Conservation (phyloP, 1,284 basidiomycete genomes). For the Sanghuangporus baumii region DNA sequence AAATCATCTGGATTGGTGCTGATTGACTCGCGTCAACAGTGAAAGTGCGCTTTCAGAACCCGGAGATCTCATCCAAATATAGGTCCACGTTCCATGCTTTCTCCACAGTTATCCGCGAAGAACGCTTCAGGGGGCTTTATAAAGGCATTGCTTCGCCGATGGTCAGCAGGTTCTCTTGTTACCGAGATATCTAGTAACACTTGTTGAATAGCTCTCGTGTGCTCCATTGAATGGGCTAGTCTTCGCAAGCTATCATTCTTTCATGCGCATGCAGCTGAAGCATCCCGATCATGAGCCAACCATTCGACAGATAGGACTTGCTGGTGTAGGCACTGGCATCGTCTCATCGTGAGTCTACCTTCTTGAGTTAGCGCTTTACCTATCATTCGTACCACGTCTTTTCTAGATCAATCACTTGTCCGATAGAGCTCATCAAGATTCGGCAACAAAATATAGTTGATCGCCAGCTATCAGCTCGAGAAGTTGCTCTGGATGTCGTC, state of each 20-base stretch:
- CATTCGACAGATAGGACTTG: slow-evolving; percentile 64
- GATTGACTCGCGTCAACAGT: slow-evolving; percentile 35
- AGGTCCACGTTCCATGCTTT: slow-evolving; percentile 57
- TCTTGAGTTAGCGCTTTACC: background rate
- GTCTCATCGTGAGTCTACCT: slow-evolving; percentile 58
- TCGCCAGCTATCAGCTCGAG: slow-evolving; percentile 36
- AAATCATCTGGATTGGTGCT: background rate
- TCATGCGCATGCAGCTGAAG: slow-evolving; percentile 55
- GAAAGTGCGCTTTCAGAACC: slow-evolving; percentile 71
- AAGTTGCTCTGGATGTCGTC: slow-evolving; percentile 51
- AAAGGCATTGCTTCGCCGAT: slow-evolving; percentile 70
- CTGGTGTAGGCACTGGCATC: slow-evolving; percentile 74
- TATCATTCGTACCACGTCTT: background rate
- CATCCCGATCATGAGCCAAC: slow-evolving; percentile 44
- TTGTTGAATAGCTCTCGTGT: slow-evolving; percentile 48
- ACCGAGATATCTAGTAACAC: background rate
- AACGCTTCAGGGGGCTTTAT: slow-evolving; percentile 59
- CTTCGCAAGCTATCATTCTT: slow-evolving; percentile 69
- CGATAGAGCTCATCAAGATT: slow-evolving; percentile 84
- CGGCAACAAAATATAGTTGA: slow-evolving; percentile 62
- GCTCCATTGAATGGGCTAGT: slow-evolving; percentile 73
- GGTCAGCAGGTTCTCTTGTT: slow-evolving; percentile 31
- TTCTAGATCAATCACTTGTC: slow-evolving; percentile 67
- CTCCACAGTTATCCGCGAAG: slow-evolving; percentile 59
- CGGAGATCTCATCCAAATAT: slow-evolving; percentile 49